Base-by-base conservation (phyloP, 805 yeast genomes). In the Millerozyma miso region DNA sequence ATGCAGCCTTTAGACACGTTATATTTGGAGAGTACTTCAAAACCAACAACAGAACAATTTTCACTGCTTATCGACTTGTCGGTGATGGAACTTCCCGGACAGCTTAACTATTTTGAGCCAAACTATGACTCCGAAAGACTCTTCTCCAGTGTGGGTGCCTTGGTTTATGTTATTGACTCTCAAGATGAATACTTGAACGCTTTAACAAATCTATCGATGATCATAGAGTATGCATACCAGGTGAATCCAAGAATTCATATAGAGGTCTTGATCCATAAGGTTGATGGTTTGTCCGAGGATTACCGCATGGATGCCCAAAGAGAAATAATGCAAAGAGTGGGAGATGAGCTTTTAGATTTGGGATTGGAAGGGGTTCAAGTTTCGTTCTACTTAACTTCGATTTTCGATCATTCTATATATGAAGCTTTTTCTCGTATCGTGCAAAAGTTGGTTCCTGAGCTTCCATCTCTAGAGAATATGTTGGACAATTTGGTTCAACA, bases 141-240 rank as follows among this genome's bases (percentile, higher is more conserved):
- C 19, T 90, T 91, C 56, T 73, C 83, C 35, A 80, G 84, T 35
- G 88, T 89, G 12, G 96, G 96, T 15, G 93, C 97, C 0, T 71
- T 93, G 20, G 93, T 93, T 2, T 93, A 93, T 58, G 97, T 93
- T 33, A 89, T 93, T 48, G 99, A 93, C 63, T 79, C 90, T 8
- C 97, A 89, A 61, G 98, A 91, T 67, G 99, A 93, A 60, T 93
- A 93, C 63, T 67, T 90, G 50, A 85, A 88, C 62, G 96, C 98
- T 0, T 73, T 93, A 37, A 88, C 95, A 19, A 90, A 89, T 58
- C 68, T 93, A 38, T 88, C 91, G 3, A 83, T 84, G 73, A 88
- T 93, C 47, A 84, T 90, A 45, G 93, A 87, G 56, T 85, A 82
- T 54, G 97, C 96, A 0, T 81, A 85, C 57, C 81, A 82, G 53